Base-by-base conservation (phyloP, 768 basidiomycete species). In the Russula lepida region DNA sequence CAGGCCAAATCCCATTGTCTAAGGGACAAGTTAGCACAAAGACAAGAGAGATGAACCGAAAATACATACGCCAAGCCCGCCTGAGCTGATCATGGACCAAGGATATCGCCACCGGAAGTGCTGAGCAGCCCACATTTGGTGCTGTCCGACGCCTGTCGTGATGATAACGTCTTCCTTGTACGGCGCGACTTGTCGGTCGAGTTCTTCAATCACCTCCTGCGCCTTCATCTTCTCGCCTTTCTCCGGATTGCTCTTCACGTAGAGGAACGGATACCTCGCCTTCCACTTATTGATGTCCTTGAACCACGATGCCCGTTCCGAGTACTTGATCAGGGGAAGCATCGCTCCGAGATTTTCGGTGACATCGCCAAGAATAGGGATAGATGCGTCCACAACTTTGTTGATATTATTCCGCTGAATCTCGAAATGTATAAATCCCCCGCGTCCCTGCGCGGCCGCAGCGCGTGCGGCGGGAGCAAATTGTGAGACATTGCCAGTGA, bases 101-200 rank as follows among this genome's bases (percentile, higher is more conserved):
- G 97, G 97, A 52, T 87, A 76, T 62, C 76, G 88, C 95, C 94
- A 99, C 60, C 95, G 80, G 75, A 84, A 98, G 72, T 87, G 80
- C 73, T 99, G 97, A 46, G 91, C 92, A 2, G 95, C 95, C 94
- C 93, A 98, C 97, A 98, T 98, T 75, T 99, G 95, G 76, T 98
- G 97, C 73, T 99, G 97, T 8, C 97, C 97, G 21, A 99, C 97
- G 67, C 97, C 97, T 17, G 97, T 99, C 15, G 92, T 74, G 56
- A 99, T 75, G 69, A 99, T 76, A 41, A 97, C 81, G 23, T 98
- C 84, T 59, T 91, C 88, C 76, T 98, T 95, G 73, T 77, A 82
- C 61, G 87, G 79, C 50, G 76, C 77, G 19, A 83, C 84, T 76
- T 92, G 89, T 55, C 70, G 77, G 69, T 98, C 86, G 44, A 99